Evolutionary conservation across 306 rosid genomes (phyloP).

Genomic region (Trifolium pratense): DNA sequence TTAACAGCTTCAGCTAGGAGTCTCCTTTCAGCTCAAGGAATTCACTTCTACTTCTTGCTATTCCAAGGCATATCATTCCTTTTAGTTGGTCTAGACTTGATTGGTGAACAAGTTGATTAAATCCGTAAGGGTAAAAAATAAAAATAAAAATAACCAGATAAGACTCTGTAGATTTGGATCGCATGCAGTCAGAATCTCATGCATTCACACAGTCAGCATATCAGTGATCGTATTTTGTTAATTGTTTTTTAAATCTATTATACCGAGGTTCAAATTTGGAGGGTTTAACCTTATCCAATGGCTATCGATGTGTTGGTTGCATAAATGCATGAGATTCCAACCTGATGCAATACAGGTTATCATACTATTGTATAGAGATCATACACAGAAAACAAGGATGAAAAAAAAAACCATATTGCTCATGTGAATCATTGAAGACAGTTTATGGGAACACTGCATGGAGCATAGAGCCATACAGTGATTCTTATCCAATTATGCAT

Average conservation of each 20-base stretch:
- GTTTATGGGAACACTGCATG: not conserved
- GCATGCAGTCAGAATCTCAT: not conserved
- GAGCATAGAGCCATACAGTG: no score
- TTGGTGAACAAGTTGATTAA: conserved; percentile 81
- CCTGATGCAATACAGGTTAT: not conserved
- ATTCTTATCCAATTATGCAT: no score
- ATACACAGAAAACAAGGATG: conserved; percentile 22
- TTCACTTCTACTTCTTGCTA: conserved; percentile 93
- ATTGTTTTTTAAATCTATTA: no score
- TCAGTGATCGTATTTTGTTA: no score
- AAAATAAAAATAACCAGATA: not conserved
- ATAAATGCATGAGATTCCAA: not conserved
- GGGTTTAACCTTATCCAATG: no score
- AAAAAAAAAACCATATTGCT: not conserved
- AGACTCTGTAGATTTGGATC: not conserved
- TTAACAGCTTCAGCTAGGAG: conserved; percentile 91
- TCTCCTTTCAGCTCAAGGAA: conserved; percentile 94
- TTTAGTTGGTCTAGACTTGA: conserved; percentile 86
- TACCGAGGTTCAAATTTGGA: no score
- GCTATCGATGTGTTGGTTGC: no score
- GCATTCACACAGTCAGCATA: not conserved
- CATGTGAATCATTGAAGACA: conserved; percentile 7
- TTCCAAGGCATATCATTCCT: conserved; percentile 90
- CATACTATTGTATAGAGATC: conserved; percentile 27
- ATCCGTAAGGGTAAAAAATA: not conserved